Percentiles rank a stretch among this genome's conserved stretches.
Evolutionary conservation across 768 basidiomycete genomes (phyloP).

Genomic region (Suillus occidentalis): DNA sequence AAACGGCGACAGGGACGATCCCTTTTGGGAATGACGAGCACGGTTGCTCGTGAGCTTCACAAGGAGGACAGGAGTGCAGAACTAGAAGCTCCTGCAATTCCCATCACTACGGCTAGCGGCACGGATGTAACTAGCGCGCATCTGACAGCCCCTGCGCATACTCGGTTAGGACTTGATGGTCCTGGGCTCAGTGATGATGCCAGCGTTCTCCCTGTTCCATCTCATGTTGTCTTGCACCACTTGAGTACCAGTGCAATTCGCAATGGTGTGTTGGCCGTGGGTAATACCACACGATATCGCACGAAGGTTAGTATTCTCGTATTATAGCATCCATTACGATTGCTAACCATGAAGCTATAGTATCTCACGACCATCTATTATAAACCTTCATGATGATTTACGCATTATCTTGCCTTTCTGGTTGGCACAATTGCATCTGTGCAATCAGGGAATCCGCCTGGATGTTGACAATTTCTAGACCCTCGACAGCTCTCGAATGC

Average conservation of each 20-base stretch:
- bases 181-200: conserved; percentile 76
- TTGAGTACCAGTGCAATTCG: conserved; percentile 93
- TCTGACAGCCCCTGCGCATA: conserved; percentile 23
- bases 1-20: conserved; percentile 33
- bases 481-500: not conserved
- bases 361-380: conserved; percentile 87
- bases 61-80: conserved; percentile 26
- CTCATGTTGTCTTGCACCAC: conserved; percentile 93
- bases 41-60: conserved; percentile 27
- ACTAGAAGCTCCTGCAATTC: conserved; percentile 26
- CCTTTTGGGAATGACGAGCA: conserved; percentile 36
- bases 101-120: conserved; percentile 40
- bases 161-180: conserved; percentile 37
- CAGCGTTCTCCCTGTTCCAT: conserved; percentile 88
- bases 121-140: conserved; percentile 36
- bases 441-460: not conserved
- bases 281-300: conserved; percentile 86
- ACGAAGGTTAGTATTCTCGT: conserved; percentile 63
- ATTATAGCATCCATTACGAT: conserved; percentile 8
- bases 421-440: not conserved
- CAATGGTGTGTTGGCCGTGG: conserved; percentile 91
- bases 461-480: not conserved
- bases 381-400: conserved; percentile 50
- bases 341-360: conserved; percentile 38
- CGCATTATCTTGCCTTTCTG: not conserved